phyloP scores from a whole-genome alignment of 164 flowering plant species.

The Aristolochia contorta region DNA sequence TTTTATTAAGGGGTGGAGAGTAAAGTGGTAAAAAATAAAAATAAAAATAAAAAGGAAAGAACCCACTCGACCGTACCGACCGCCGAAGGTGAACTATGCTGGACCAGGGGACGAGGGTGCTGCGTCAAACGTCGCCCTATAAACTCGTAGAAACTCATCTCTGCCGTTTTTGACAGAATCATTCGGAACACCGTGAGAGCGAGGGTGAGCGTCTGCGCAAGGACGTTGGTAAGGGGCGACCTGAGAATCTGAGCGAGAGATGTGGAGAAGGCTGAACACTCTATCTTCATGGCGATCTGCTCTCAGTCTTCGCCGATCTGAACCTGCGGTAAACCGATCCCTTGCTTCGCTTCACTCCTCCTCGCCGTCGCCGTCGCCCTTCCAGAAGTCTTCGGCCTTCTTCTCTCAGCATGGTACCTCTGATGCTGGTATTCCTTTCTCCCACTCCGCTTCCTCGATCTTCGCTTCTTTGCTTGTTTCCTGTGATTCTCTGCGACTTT shows the following conservation, averaged over 20 bases:
- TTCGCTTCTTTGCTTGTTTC: not conserved
- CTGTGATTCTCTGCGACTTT: not conserved
- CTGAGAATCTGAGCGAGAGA: conserved; percentile 7
- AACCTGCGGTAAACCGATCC: conserved; percentile 1
- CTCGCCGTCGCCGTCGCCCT: conserved; percentile 8
- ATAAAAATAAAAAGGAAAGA: too few species aligned
- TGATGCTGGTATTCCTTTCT: conserved; percentile 25
- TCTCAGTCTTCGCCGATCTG: conserved; percentile 12
- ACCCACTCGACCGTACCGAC: too few species aligned
- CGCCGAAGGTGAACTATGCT: too few species aligned
- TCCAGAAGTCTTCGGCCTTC: conserved; percentile 21
- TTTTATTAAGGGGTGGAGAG: too few species aligned
- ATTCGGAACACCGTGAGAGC: too few species aligned
- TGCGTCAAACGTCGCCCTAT: too few species aligned
- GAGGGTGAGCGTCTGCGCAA: too few species aligned
- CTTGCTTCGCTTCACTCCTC: conserved; percentile 7
- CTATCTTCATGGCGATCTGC: conserved; percentile 30
- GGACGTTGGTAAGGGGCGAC: too few species aligned
- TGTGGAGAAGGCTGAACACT: conserved; percentile 67
- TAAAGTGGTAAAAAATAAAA: too few species aligned
- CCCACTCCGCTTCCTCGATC: not conserved
- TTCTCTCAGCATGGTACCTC: conserved; percentile 13
- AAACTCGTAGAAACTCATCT: too few species aligned
- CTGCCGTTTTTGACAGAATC: too few species aligned
- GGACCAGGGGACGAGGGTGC: too few species aligned